Evolutionary conservation across 2,329 filamentous ascomycete genomes (phyloP).

Genomic region (Apiospora saccharicola): DNA sequence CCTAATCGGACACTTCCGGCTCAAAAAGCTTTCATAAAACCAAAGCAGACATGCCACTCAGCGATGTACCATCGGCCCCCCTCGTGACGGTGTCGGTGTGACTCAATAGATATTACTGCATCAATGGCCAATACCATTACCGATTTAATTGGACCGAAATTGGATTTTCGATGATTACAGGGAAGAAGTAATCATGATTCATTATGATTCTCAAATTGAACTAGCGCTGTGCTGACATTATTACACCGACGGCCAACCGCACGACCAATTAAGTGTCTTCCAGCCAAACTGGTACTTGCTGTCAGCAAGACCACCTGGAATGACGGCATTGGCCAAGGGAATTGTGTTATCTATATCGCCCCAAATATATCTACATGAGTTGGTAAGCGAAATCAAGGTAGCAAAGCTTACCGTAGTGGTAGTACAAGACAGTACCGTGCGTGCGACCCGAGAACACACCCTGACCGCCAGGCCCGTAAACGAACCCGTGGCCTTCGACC

Average conservation of each 20-base stretch:
- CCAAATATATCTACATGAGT: neutral
- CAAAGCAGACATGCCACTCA: neutral
- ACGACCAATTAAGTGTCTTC: slow-evolving; percentile 51
- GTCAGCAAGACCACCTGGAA: slow-evolving; percentile 54
- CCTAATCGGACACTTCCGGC: neutral
- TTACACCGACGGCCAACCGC: slow-evolving; percentile 52
- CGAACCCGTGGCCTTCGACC: slow-evolving; percentile 61
- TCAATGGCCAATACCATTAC: neutral
- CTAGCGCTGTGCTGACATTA: neutral
- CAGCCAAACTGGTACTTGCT: slow-evolving; percentile 54
- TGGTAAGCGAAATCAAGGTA: neutral
- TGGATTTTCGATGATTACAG: neutral
- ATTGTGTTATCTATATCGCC: too few species aligned
- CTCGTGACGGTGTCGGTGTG: neutral
- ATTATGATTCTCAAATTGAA: neutral
- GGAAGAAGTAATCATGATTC: neutral
- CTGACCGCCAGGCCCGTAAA: slow-evolving; percentile 72
- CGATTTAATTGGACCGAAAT: neutral
- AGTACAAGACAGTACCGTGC: slow-evolving; percentile 64
- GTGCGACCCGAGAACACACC: slow-evolving; percentile 59
- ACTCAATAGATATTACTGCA: neutral
- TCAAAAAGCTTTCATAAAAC: neutral
- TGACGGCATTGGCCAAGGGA: slow-evolving; percentile 53
- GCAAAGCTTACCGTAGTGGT: slow-evolving; percentile 56
- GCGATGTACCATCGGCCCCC: neutral